These are phyloP conservation scores for Hypericum androsaemum DNA, from an alignment of 345 rosid species.

Conservation along the genomic window DNA sequence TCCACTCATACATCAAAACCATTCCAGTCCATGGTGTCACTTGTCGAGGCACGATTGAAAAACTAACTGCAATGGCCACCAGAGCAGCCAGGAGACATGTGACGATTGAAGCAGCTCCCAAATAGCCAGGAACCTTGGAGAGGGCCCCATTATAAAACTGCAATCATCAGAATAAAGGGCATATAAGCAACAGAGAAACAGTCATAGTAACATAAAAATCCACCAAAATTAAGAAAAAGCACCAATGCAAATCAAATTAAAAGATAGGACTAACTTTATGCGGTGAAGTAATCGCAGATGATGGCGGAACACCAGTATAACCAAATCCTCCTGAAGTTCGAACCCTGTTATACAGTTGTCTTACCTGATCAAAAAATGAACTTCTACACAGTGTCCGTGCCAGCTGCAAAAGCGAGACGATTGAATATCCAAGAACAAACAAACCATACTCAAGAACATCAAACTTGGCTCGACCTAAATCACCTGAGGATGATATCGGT, in stretches of 20 bases:
- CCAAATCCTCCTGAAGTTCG: constrained; percentile 47
- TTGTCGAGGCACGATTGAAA: constrained; percentile 67
- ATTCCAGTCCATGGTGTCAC: constrained; percentile 89
- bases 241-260: neutral
- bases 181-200: constrained; percentile 8
- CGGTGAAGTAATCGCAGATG: constrained; percentile 35
- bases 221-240: neutral
- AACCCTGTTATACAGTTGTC: constrained; percentile 50
- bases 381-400: constrained; percentile 43
- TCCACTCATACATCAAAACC: constrained; percentile 81
- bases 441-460: neutral
- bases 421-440: neutral
- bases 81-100: constrained; percentile 41
- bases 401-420: constrained; percentile 29
- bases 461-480: neutral
- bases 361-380: constrained; percentile 52
- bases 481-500: constrained; percentile 47
- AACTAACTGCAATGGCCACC: constrained; percentile 50
- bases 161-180: constrained; percentile 10
- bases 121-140: constrained; percentile 52
- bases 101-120: constrained; percentile 53
- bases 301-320: constrained; percentile 48
- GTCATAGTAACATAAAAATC: neutral
- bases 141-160: constrained; percentile 40
- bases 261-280: constrained; percentile 37